Evolutionary conservation across 1,284 basidiomycete species (phyloP).

Genomic region (Moniliophthora roreri): DNA sequence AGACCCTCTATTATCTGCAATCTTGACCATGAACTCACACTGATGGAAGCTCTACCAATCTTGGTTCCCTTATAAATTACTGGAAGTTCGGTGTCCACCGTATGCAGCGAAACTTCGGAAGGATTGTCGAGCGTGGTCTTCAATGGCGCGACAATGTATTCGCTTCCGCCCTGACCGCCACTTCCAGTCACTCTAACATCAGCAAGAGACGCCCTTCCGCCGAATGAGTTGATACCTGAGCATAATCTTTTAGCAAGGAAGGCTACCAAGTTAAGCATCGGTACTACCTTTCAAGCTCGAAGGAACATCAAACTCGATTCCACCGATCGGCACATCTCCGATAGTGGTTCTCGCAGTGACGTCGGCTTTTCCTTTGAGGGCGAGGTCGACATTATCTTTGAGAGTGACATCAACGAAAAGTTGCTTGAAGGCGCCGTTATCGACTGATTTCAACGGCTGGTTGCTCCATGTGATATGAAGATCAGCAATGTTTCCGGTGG

Average conservation of each 20-base stretch:
- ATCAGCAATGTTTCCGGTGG: constrained; percentile 64
- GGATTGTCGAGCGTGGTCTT: constrained; percentile 61
- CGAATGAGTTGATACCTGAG: constrained; percentile 55
- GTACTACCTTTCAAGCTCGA: constrained; percentile 52
- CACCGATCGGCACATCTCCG: constrained; percentile 66
- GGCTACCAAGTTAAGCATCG: not conserved
- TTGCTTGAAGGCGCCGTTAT: constrained; percentile 53
- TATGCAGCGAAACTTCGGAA: constrained; percentile 67
- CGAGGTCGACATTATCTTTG: constrained; percentile 42
- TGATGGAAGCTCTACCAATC: constrained; percentile 58
- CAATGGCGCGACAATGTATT: constrained; percentile 56
- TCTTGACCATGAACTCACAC: constrained; percentile 37
- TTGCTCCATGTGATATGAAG: constrained; percentile 59
- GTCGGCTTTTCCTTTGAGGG: constrained; percentile 57
- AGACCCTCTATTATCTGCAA: not conserved
- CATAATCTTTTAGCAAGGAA: not conserved
- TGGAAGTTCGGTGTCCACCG: constrained; percentile 57
- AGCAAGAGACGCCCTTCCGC: constrained; percentile 44
- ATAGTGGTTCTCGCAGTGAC: constrained; percentile 66
- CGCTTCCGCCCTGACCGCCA: constrained; percentile 53
- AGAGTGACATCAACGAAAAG: constrained; percentile 65
- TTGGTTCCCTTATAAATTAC: constrained; percentile 56
- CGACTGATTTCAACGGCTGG: constrained; percentile 53
- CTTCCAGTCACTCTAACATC: constrained; percentile 62
- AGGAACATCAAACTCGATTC: constrained; percentile 62